A percentile compares a stretch with the other conserved stretches of the same genome.
Evolutionary conservation across 2,329 filamentous ascomycete species (phyloP).

Genomic region (Aspergillus fijiensis): DNA sequence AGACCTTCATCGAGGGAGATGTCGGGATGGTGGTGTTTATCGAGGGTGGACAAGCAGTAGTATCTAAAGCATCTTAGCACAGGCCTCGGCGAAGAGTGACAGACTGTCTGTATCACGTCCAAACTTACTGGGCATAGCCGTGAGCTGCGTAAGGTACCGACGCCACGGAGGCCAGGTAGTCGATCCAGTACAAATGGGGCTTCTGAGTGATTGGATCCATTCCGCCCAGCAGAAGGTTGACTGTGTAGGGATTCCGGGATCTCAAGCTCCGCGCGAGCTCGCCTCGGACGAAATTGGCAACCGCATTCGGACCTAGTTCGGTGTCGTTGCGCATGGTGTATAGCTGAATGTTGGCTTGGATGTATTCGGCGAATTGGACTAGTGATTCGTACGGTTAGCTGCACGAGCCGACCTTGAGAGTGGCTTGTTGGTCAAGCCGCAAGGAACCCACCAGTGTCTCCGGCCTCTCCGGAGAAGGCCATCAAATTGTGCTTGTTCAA

Average conservation of each 20-base stretch:
- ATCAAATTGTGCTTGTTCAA: slow-evolving; percentile 94
- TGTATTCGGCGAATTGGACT: slow-evolving; percentile 99
- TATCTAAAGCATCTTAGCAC: slow-evolving; percentile 58
- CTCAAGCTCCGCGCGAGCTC: slow-evolving; percentile 89
- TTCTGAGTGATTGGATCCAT: slow-evolving; percentile 89
- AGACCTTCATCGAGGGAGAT: slow-evolving; percentile 86
- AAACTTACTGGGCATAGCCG: slow-evolving; percentile 86
- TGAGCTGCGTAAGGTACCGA: slow-evolving; percentile 93
- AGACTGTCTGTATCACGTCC: not conserved
- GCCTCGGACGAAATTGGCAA: slow-evolving; percentile 89
- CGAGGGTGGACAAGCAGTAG: slow-evolving; percentile 95
- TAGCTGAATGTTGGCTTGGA: slow-evolving; percentile 96
- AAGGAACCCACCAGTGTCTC: slow-evolving; percentile 73
- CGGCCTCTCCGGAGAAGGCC: slow-evolving; percentile 93
- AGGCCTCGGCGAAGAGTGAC: not conserved
- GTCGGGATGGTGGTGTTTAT: slow-evolving; percentile 97
- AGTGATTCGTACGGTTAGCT: slow-evolving; percentile 17
- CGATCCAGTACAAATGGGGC: slow-evolving; percentile 93
- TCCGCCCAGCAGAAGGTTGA: slow-evolving; percentile 92
- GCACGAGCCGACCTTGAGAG: not conserved
- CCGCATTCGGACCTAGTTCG: slow-evolving; percentile 83
- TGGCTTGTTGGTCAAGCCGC: not conserved
- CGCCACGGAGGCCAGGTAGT: slow-evolving; percentile 88
- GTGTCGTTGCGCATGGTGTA: slow-evolving; percentile 98
- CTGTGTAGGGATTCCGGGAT: slow-evolving; percentile 91